A percentile compares a stretch with the other conserved stretches of the same genome.
These are phyloP conservation scores for Epicoccum sorghinum DNA, from an alignment of 2,329 filamentous ascomycete species.

Conservation along the genomic window DNA sequence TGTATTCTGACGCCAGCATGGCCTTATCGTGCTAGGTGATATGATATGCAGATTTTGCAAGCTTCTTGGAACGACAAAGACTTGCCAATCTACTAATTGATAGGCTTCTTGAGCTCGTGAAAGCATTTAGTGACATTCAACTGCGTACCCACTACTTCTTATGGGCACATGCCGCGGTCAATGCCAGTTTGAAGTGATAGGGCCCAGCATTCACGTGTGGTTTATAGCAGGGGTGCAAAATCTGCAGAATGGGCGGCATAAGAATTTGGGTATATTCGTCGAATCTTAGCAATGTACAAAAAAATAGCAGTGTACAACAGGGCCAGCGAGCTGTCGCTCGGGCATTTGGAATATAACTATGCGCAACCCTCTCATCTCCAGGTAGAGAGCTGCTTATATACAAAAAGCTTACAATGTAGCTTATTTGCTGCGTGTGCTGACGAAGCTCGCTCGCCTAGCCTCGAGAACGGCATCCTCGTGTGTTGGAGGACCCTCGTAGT, in stretches of 20 bases:
- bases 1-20: too few species aligned
- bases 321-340: slow-evolving; percentile 5
- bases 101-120: too few species aligned
- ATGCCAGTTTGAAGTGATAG: not conserved
- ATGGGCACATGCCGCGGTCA: too few species aligned
- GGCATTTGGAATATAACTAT: not conserved
- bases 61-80: too few species aligned
- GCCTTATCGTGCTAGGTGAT: too few species aligned
- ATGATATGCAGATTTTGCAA: too few species aligned
- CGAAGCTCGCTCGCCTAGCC: slow-evolving; percentile 39
- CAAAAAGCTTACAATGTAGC: not conserved
- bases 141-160: too few species aligned
- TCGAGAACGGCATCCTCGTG: slow-evolving; percentile 42
- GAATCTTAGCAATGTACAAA: slow-evolving; percentile 1
- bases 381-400: not conserved
- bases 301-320: slow-evolving; percentile 1
- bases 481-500: slow-evolving; percentile 68
- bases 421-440: slow-evolving; percentile 28
- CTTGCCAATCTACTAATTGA: too few species aligned
- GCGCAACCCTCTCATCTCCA: not conserved
- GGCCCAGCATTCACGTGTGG: not conserved
- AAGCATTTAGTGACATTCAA: too few species aligned
- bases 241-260: not conserved
- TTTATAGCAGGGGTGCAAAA: not conserved
- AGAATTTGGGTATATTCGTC: slow-evolving; percentile 14